These are phyloP conservation scores for Curvularia hawaiiensis DNA, from an alignment of 2,329 filamentous ascomycete species.

Conservation along the genomic window DNA sequence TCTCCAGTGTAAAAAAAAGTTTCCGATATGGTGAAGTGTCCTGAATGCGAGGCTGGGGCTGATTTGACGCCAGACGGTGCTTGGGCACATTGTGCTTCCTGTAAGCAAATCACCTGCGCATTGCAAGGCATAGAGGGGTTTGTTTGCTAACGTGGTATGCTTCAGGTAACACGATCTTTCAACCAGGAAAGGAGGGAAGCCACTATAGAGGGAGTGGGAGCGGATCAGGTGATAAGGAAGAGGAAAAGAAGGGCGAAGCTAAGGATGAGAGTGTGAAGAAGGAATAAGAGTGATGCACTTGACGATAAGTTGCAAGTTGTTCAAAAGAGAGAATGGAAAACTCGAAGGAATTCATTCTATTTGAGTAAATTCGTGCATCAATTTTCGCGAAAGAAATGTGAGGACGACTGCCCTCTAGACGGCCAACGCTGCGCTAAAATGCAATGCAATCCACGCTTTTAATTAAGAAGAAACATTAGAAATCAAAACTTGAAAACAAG, in stretches of 20 bases:
- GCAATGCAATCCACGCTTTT: neutral
- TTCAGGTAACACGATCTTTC: slow-evolving; percentile 35
- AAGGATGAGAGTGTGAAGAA: slow-evolving; percentile 18
- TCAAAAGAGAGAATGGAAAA: neutral
- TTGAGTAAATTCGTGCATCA: neutral
- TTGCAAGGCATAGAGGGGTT: neutral
- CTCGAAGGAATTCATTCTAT: neutral
- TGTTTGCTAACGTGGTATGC: neutral
- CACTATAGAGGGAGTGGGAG: slow-evolving; percentile 32
- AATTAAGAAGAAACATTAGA: neutral
- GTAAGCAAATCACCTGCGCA: slow-evolving; percentile 16
- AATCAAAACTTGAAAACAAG: neutral
- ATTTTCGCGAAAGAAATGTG: neutral
- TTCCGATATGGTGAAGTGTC: slow-evolving; percentile 31
- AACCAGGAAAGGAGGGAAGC: slow-evolving; percentile 37
- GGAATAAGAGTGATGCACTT: neutral
- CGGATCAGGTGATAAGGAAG: slow-evolving; percentile 35
- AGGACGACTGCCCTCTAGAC: neutral
- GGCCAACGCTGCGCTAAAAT: neutral
- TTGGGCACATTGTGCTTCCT: slow-evolving; percentile 39
- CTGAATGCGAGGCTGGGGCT: slow-evolving; percentile 35
- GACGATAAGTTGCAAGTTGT: neutral
- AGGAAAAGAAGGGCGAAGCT: slow-evolving; percentile 21
- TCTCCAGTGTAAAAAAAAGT: neutral
- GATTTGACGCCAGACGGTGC: slow-evolving; percentile 38